Base-by-base conservation (phyloP, 371 early-diverging fungal species). In the Mucor irregularis region DNA sequence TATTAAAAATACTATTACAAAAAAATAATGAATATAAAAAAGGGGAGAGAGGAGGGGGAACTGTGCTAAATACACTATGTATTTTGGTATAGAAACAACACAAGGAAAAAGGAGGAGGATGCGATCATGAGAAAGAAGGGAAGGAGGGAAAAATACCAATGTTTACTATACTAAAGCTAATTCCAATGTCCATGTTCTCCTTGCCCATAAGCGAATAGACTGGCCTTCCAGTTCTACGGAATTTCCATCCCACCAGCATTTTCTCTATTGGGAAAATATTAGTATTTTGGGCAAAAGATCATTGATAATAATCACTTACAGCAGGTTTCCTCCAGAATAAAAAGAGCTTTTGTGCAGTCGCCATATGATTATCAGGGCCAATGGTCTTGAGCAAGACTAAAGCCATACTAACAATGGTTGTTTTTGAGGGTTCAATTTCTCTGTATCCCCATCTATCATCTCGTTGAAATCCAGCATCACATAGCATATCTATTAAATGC, bases 291-390 rank as follows among this genome's bases (percentile, higher is more conserved):
- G 44, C n/a, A 17, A 58, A 7, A 21, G 19, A 8, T 22, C 9
- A 26, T 13, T n/a, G 21, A 38, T 4, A 5, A n/a, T 19, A 44
- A 50, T 14, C 10, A 35, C 35, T 63, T 85, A 88, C 88, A 11
- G 92, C 92, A 21, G 92, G 90, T 60, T 90, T 92, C 74, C 89
- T 86, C 88, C 88, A 92, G 50, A 92, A 90, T 49, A 92, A 69
- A 30, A 90, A 58, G 35, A 92, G 68, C 62, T 90, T 92, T 61
- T 92, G 90, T 16, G 90, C 90, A 8, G 89, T 88, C 4, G 86
- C 85, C 81, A 84, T 83, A 57, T 90, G 88, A 57, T 85, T 82
- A 53, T 82, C 77, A 54, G 88, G 84, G n/a, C 87, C 85, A 16
- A 86, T 84, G 13, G 88, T 86, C 61, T 87, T 83, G 17, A 92